Conservation (phyloP, 106 monocot genomes). For the Narthecium ossifragum region DNA sequence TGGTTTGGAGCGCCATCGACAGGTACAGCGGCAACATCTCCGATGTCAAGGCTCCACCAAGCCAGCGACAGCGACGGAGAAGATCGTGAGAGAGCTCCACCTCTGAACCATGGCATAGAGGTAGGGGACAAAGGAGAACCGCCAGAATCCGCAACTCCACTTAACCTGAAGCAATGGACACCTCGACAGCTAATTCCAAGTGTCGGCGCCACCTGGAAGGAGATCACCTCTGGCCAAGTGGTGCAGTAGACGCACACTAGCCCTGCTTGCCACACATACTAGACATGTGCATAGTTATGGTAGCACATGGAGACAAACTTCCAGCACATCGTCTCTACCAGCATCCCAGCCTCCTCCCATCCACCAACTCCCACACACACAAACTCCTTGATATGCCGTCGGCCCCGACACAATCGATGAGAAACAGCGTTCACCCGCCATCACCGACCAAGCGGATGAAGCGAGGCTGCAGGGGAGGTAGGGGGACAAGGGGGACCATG, state of each 20-base stretch:
- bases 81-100: too few relatives aligned
- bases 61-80: too few relatives aligned
- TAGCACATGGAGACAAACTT: constrained; percentile 49
- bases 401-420: constrained; percentile 34
- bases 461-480: constrained; percentile 17
- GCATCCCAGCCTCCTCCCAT: constrained; percentile 44
- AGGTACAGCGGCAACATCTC: too few relatives aligned
- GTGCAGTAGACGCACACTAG: constrained; percentile 38
- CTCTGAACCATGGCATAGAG: constrained; percentile 40
- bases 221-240: constrained; percentile 51
- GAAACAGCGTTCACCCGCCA: constrained; percentile 16
- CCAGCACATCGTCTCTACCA: constrained; percentile 54
- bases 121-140: constrained; percentile 50
- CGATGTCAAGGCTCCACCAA: too few relatives aligned
- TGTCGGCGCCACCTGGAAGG: constrained; percentile 20
- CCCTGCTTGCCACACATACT: constrained; percentile 37
- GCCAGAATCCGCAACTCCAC: constrained; percentile 52
- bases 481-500: constrained; percentile 11
- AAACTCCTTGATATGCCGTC: constrained; percentile 45
- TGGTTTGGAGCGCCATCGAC: too few relatives aligned
- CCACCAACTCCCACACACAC: constrained; percentile 35
- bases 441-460: constrained; percentile 28
- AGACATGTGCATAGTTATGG: constrained; percentile 45
- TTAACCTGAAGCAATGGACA: constrained; percentile 45
- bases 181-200: constrained; percentile 43